Percentiles rank a stretch among this genome's conserved stretches.
These are phyloP conservation scores for Nakaseomyces uthaithaninus DNA, from an alignment of 1,139 yeast species.

Conservation along the genomic window DNA sequence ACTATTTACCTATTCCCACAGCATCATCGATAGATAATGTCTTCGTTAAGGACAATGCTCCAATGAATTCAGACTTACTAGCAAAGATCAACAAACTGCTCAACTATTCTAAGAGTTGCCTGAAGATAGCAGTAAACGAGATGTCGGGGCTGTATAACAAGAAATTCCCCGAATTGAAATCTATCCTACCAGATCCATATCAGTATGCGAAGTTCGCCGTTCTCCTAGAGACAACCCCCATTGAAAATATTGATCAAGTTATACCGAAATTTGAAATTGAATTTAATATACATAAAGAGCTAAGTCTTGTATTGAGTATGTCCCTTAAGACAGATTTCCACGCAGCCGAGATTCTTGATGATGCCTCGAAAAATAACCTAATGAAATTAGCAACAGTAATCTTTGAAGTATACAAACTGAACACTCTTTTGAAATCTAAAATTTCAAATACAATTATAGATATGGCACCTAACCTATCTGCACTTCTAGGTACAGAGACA, in stretches of 20 bases:
- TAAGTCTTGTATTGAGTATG: constrained; percentile 65
- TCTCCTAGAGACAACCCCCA: constrained; percentile 37
- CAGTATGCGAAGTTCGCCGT: constrained; percentile 53
- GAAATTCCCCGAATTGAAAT: constrained; percentile 61
- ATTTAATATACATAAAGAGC: constrained; percentile 40
- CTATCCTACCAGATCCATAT: constrained; percentile 53
- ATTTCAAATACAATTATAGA: constrained; percentile 46
- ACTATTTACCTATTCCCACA: background rate
- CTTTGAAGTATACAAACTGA: constrained; percentile 39
- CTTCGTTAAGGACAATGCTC: background rate
- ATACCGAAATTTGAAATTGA: constrained; percentile 33
- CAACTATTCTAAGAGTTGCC: constrained; percentile 1
- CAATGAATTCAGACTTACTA: background rate
- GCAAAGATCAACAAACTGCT: background rate
- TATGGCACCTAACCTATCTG: constrained; percentile 74
- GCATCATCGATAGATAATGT: background rate
- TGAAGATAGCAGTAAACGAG: constrained; percentile 1
- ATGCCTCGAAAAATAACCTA: constrained; percentile 37
- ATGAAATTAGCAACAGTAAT: constrained; percentile 43
- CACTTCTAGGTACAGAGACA: constrained; percentile 62
- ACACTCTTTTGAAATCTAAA: constrained; percentile 41
- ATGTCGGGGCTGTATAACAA: background rate
- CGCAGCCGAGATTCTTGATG: constrained; percentile 26
- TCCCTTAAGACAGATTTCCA: constrained; percentile 48
- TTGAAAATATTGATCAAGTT: constrained; percentile 21